Evolutionary conservation across 108 stramenopile genomes (phyloP).

Genomic region (Pseudonitzschia multiseries): DNA sequence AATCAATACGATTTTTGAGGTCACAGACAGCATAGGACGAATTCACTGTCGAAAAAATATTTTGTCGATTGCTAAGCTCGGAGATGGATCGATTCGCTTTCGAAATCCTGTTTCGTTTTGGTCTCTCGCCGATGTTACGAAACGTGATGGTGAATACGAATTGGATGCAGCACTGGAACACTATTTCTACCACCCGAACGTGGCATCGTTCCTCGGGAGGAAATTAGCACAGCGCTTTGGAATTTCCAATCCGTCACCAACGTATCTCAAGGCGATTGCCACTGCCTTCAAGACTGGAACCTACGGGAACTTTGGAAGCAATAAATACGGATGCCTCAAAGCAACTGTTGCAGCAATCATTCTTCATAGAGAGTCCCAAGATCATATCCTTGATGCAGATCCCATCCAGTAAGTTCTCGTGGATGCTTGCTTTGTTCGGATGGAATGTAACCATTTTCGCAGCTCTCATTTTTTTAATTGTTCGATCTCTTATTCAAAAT

Average conservation of each 20-base stretch:
- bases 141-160: conserved; percentile 60
- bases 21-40: conserved; percentile 38
- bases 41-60: conserved; percentile 47
- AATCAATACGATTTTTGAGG: conserved; percentile 52
- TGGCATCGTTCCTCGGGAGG: conserved; percentile 57
- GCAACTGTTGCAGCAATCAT: conserved; percentile 57
- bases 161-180: conserved; percentile 72
- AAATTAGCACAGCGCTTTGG: conserved; percentile 63
- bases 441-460: not conserved
- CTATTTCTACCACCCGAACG: conserved; percentile 50
- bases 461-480: not conserved
- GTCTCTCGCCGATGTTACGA: conserved; percentile 35
- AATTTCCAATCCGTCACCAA: conserved; percentile 65
- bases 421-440: not conserved
- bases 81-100: conserved; percentile 43
- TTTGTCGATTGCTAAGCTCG: conserved; percentile 38
- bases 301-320: conserved; percentile 47
- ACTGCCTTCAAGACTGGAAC: conserved; percentile 60
- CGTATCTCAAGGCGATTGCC: conserved; percentile 16
- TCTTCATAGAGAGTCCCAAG: conserved; percentile 57
- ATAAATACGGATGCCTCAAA: conserved; percentile 56
- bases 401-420: conserved; percentile 29
- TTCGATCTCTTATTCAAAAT: not conserved
- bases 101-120: conserved; percentile 65
- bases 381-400: conserved; percentile 46